Conservation (phyloP, 2,329 filamentous ascomycete species). For the Fusarium anthophilum region DNA sequence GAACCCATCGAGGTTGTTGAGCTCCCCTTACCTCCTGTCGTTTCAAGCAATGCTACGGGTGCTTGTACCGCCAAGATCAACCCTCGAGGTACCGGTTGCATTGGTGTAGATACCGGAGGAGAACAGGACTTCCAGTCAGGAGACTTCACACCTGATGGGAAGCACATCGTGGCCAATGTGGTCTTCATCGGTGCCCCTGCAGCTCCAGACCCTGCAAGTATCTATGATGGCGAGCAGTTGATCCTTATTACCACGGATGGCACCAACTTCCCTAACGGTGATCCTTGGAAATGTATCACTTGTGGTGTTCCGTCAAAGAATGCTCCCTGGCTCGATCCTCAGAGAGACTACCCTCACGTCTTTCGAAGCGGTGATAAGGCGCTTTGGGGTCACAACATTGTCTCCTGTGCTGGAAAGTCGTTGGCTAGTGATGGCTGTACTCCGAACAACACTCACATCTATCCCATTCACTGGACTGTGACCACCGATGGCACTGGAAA, state of each 20-base stretch:
- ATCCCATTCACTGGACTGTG: conserved; percentile 22
- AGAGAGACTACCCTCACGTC: conserved; percentile 52
- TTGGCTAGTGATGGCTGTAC: conserved; percentile 40
- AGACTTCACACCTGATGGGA: conserved; percentile 53
- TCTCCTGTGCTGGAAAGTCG: conserved; percentile 50
- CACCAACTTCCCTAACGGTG: conserved; percentile 53
- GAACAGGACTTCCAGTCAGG: conserved; percentile 2
- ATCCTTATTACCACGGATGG: conserved; percentile 55
- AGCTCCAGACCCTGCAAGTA: conserved; percentile 50
- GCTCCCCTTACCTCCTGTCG: neutral
- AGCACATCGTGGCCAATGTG: conserved; percentile 52
- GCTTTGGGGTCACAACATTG: conserved; percentile 46
- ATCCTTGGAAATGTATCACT: conserved; percentile 58
- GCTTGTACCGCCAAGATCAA: neutral
- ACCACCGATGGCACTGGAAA: conserved; percentile 42
- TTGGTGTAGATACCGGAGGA: neutral
- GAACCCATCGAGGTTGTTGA: neutral
- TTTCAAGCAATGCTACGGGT: neutral
- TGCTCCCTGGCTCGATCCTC: conserved; percentile 40
- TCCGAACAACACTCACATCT: conserved; percentile 1
- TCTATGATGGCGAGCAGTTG: conserved; percentile 43
- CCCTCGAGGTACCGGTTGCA: neutral
- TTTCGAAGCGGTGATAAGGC: conserved; percentile 52
- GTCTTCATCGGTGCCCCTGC: conserved; percentile 55
- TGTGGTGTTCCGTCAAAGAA: conserved; percentile 53